These are phyloP conservation scores for Eucalyptus cladocalyx DNA, from an alignment of 345 rosid species.

Conservation along the genomic window DNA sequence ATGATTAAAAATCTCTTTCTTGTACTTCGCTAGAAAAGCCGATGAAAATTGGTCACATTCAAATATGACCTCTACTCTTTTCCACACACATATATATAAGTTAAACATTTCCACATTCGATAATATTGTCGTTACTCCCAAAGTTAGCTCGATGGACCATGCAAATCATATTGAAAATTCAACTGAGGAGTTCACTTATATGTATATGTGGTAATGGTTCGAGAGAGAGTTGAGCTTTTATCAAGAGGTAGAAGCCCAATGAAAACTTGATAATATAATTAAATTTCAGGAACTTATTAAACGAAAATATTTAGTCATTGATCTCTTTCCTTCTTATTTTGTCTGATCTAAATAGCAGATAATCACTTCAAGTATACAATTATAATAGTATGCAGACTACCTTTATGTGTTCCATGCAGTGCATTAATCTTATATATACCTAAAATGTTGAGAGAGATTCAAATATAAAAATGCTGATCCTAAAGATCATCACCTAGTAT, in stretches of 20 bases:
- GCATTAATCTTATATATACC: neutral
- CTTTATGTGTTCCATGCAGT: neutral
- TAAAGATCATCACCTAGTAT: neutral
- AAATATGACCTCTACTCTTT: neutral
- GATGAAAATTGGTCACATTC: neutral
- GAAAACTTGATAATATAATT: neutral
- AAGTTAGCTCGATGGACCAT: neutral
- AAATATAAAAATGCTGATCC: neutral
- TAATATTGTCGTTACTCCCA: neutral
- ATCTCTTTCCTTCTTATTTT: neutral
- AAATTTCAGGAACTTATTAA: neutral
- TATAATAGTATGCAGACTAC: neutral
- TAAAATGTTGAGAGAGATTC: neutral
- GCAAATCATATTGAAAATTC: neutral
- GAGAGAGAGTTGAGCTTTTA: neutral
- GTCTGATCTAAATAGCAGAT: neutral
- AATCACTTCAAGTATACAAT: neutral
- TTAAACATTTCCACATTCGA: neutral
- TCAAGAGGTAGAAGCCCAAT: neutral
- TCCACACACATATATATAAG: neutral
- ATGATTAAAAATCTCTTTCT: neutral
- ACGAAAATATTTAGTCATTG: neutral
- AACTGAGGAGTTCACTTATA: neutral
- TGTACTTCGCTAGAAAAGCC: neutral
- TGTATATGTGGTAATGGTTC: neutral